A percentile compares a stretch with the other conserved stretches of the same genome.
Conservation (phyloP, 345 rosid genomes). For the Eucalyptus lansdowneana region DNA sequence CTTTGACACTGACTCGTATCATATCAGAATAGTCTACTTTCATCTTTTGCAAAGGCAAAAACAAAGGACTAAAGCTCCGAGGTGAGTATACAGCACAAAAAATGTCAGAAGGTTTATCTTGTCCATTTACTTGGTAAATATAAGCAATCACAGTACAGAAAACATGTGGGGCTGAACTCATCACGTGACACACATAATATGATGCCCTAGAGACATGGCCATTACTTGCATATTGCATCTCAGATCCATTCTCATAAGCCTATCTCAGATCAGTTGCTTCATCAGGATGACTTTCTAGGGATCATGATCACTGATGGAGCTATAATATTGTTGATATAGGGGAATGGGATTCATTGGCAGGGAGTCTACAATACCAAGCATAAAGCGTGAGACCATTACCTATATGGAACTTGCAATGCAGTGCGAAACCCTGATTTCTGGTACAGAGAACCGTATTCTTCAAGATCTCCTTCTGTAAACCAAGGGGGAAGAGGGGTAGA, state of each 20-base stretch:
- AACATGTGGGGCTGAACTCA: not conserved
- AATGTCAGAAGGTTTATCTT: not conserved
- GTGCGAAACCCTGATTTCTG: constrained; percentile 45
- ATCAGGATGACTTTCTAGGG: not conserved
- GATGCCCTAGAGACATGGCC: not conserved
- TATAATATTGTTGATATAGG: not conserved
- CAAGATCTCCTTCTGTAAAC: constrained; percentile 43
- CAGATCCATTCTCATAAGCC: not conserved
- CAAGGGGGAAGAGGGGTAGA: constrained; percentile 45
- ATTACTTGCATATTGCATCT: not conserved
- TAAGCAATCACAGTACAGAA: not conserved
- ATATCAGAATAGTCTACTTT: not conserved
- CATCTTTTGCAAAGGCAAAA: not conserved
- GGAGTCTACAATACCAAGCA: not conserved
- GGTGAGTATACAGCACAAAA: not conserved
- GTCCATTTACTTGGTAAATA: not conserved
- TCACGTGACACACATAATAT: not conserved
- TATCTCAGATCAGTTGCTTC: not conserved
- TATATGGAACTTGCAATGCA: constrained; percentile 42
- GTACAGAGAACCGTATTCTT: constrained; percentile 35
- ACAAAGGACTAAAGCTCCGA: not conserved
- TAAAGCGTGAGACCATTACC: constrained; percentile 5
- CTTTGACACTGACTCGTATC: not conserved
- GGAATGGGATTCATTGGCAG: not conserved
- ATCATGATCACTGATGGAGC: not conserved